These are phyloP conservation scores for Sordariomycetes sp. DNA, from an alignment of 2,329 filamentous ascomycete genomes.

Conservation along the genomic window DNA sequence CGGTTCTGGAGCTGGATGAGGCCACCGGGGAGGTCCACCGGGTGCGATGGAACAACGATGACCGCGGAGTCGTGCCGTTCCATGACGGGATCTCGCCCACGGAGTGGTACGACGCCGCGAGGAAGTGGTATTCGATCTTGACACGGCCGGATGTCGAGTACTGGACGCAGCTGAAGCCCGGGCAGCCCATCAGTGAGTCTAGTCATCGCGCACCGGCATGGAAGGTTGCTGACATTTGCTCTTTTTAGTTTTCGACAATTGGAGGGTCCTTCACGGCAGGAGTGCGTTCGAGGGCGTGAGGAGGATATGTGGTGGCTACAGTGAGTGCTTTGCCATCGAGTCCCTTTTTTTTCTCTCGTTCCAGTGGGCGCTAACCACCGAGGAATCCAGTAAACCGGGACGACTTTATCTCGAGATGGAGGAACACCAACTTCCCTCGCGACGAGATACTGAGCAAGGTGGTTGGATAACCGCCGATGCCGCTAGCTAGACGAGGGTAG, in stretches of 20 bases:
- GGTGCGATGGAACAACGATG: constrained; percentile 88
- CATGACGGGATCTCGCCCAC: constrained; percentile 28
- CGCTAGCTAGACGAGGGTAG: neutral
- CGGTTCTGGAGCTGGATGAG: constrained; percentile 54
- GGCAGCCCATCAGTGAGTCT: constrained; percentile 57
- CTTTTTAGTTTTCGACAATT: constrained; percentile 77
- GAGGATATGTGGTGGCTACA: constrained; percentile 83
- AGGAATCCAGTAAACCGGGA: constrained; percentile 53
- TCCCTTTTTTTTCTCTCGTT: neutral
- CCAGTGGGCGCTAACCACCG: neutral
- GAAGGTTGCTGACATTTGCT: neutral
- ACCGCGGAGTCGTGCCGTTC: constrained; percentile 59
- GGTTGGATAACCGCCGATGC: constrained; percentile 5
- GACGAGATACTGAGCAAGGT: constrained; percentile 20
- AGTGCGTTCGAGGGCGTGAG: constrained; percentile 71
- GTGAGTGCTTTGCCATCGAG: constrained; percentile 36
- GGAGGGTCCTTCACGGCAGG: constrained; percentile 83
- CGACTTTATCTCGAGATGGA: constrained; percentile 66
- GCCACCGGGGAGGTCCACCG: constrained; percentile 27
- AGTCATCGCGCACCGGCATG: neutral
- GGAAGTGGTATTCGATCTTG: constrained; percentile 59
- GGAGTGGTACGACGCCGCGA: constrained; percentile 70
- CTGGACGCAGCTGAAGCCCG: constrained; percentile 71
- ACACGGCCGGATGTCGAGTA: constrained; percentile 53
- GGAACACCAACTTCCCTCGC: constrained; percentile 52